Conservation (phyloP, 352 stramenopile species). For the Phytophthora kernoviae region DNA sequence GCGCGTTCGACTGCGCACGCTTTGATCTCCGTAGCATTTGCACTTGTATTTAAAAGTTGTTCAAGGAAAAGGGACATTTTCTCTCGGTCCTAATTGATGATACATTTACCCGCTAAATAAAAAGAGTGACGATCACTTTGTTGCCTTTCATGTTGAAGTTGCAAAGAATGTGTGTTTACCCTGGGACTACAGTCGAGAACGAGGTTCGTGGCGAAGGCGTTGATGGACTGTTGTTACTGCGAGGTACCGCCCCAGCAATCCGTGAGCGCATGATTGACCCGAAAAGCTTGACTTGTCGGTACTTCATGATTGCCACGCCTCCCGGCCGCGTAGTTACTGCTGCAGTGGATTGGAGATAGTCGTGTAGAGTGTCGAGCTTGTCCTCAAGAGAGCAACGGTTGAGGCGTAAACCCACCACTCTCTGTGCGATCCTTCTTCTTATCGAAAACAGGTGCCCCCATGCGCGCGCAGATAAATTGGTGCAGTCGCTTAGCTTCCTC, state of each 20-base stretch:
- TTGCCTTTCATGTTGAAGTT: background rate
- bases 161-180: slow-evolving; percentile 3
- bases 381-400: slow-evolving; percentile 51
- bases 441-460: slow-evolving; percentile 34
- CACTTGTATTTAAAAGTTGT: slow-evolving; percentile 4
- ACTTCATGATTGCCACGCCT: slow-evolving; percentile 52
- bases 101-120: background rate
- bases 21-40: background rate
- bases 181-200: slow-evolving; percentile 19
- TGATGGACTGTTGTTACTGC: slow-evolving; percentile 4
- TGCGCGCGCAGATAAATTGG: slow-evolving; percentile 68
- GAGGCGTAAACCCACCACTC: slow-evolving; percentile 51
- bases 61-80: background rate
- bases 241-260: slow-evolving; percentile 19
- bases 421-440: slow-evolving; percentile 38
- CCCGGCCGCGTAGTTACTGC: slow-evolving; percentile 13
- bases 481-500: slow-evolving; percentile 60
- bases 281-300: slow-evolving; percentile 70
- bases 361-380: slow-evolving; percentile 68
- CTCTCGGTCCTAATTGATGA: background rate
- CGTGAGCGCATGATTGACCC: slow-evolving; percentile 65
- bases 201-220: slow-evolving; percentile 15
- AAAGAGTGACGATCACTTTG: background rate
- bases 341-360: slow-evolving; percentile 52
- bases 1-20: background rate